Conservation (phyloP, 1,284 basidiomycete genomes). For the Cryptococcus sp. region DNA sequence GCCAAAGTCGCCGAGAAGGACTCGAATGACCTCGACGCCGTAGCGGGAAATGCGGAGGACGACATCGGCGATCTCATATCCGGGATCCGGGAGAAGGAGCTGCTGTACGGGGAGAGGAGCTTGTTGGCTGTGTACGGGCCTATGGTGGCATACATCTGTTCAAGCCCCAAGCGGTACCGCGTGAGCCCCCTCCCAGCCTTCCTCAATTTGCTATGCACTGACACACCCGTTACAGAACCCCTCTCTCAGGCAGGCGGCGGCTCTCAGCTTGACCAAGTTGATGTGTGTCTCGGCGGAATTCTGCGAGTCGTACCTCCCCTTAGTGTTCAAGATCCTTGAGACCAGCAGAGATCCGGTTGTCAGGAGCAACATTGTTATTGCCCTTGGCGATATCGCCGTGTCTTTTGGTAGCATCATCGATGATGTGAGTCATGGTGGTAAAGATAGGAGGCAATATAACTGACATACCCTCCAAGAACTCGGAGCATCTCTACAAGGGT, state of each 20-base stretch:
- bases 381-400: constrained; percentile 92
- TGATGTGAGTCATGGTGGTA: constrained; percentile 54
- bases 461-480: constrained; percentile 57
- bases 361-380: constrained; percentile 93
- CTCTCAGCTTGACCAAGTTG: constrained; percentile 89
- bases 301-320: constrained; percentile 81
- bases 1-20: constrained; percentile 58
- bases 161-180: constrained; percentile 76
- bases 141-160: constrained; percentile 84
- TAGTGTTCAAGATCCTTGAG: constrained; percentile 91
- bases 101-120: constrained; percentile 80
- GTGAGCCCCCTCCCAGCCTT: constrained; percentile 50
- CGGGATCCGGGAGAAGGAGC: constrained; percentile 77
- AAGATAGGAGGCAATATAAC: neutral
- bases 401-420: constrained; percentile 95
- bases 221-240: constrained; percentile 61
- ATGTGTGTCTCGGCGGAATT: constrained; percentile 93
- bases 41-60: constrained; percentile 95
- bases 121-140: constrained; percentile 83
- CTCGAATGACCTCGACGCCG: constrained; percentile 88
- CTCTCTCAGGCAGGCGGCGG: constrained; percentile 79
- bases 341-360: constrained; percentile 84
- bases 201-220: neutral
- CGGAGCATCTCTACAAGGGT: constrained; percentile 89
- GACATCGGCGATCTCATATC: constrained; percentile 93